These are phyloP conservation scores for Vitellaria paradoxa DNA, from an alignment of 179 eudicot genomes.

Conservation along the genomic window DNA sequence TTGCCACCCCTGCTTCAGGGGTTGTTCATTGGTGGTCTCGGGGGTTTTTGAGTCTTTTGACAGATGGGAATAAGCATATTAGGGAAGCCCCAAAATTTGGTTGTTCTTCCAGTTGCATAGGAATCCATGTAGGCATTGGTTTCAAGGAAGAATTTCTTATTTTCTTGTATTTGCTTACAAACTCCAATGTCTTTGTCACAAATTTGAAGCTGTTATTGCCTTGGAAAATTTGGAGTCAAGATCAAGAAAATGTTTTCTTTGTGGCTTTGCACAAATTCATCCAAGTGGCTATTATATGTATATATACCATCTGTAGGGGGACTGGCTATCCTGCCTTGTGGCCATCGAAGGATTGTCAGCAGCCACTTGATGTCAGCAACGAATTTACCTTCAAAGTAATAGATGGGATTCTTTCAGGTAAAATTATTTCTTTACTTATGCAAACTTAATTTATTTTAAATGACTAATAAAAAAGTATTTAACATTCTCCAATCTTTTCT, in stretches of 20 bases:
- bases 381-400: conserved; percentile 87
- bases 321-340: conserved; percentile 76
- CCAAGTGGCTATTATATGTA: not conserved
- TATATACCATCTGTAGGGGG: conserved; percentile 47
- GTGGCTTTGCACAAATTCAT: not conserved
- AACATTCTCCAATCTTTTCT: conserved; percentile 8
- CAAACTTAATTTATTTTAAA: not conserved
- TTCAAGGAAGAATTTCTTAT: not conserved
- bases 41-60: not conserved
- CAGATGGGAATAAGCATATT: not conserved
- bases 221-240: not conserved
- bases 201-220: not conserved
- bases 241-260: conserved; percentile 2
- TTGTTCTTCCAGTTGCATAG: not conserved
- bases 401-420: conserved; percentile 91
- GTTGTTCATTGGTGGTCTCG: not conserved
- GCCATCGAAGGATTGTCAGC: conserved; percentile 71
- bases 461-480: not conserved
- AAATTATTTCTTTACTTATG: not conserved
- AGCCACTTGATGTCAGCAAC: conserved; percentile 97
- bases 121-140: not conserved
- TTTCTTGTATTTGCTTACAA: not conserved
- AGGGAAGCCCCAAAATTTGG: not conserved
- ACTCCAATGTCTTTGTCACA: no score
- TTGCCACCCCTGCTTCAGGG: not conserved